Evolutionary conservation across 345 rosid genomes (phyloP), one percentile per base, ranked within the genome.

Genomic region (Euphorbia tirucalli): DNA sequence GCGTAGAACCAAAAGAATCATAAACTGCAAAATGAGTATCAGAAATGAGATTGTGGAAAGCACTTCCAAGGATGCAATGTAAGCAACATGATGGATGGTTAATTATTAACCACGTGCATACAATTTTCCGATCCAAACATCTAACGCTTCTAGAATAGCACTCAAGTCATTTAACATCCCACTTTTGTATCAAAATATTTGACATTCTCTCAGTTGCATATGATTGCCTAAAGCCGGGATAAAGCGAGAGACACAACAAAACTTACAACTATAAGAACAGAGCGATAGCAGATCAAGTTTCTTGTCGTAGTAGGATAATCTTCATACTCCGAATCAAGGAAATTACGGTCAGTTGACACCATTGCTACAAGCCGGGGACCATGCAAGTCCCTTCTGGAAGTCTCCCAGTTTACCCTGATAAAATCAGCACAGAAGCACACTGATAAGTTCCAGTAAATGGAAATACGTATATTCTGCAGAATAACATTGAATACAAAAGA

Each of bases 341-440:
- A 83, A 74, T 76, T 58, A 15, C 71, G 82, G 61, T 87, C 90
- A 31, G 96, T 78, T 24, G 98, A 85, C 49, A 93, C 94, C 83
- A 93, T 78, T 0, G 95, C 85, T 71, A 93, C 85, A 63, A 90
- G 59, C 49, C 71, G 94, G 0, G 86, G 88, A 44, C 78, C 81
- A 21, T 71, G 79, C 32, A 75, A 66, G 46, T 79, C 86, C 65
- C 90, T 83, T 82, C 83, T 83, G 32, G 93, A 87, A 9, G 85
- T 79, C 68, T 85, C 93, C 97, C 98, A 89, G 69, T 87, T 91
- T 64, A 93, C 96, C 72, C 95, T 86, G 76, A 67, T 48, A 55
- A 37, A 69, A 30, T 24, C 32, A 75, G 13, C 32, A 59, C 3
- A 3, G 37, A 7, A 65, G 52, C 18, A 66, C 35, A 32, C 39